Conservation (phyloP, 148 eudicot species). For the Persicaria maculosa region DNA sequence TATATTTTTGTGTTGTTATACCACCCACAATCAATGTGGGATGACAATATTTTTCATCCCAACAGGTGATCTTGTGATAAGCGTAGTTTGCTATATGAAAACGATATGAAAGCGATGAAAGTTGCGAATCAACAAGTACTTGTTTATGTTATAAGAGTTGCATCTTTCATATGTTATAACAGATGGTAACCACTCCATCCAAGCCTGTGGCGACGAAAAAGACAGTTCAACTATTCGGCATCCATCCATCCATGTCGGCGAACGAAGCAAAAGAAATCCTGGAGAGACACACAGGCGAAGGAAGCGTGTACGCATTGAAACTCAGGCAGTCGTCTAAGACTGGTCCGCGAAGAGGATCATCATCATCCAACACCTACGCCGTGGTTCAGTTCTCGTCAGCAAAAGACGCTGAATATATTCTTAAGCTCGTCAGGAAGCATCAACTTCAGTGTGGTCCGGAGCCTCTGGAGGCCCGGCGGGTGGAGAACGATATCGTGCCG, state of each 20-base stretch:
- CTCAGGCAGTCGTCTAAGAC: conserved; percentile 21
- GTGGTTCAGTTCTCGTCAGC: conserved; percentile 30
- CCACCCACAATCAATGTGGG: no score
- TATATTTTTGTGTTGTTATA: no score
- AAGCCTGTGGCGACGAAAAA: conserved; percentile 22
- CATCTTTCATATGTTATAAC: neutral
- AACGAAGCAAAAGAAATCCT: conserved; percentile 24
- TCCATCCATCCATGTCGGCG: conserved; percentile 24
- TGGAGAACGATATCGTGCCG: conserved; percentile 35
- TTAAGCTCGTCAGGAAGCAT: conserved; percentile 15
- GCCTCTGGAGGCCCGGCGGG: conserved; percentile 22
- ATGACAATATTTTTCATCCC: no score
- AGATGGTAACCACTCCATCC: neutral
- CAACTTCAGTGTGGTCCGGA: conserved; percentile 23
- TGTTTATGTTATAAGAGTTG: neutral
- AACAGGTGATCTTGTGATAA: no score
- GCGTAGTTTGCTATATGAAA: no score
- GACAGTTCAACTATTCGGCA: conserved; percentile 37
- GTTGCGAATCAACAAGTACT: neutral
- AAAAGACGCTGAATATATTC: conserved; percentile 17
- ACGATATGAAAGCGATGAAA: no score
- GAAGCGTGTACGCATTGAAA: conserved; percentile 30
- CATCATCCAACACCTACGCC: conserved; percentile 11
- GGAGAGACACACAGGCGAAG: conserved; percentile 28
- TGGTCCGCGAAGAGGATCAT: conserved; percentile 21